Percentiles rank a stretch among this genome's conserved stretches.
Evolutionary conservation across 2,329 filamentous ascomycete species (phyloP).

Genomic region (Coniochaeta sp.): DNA sequence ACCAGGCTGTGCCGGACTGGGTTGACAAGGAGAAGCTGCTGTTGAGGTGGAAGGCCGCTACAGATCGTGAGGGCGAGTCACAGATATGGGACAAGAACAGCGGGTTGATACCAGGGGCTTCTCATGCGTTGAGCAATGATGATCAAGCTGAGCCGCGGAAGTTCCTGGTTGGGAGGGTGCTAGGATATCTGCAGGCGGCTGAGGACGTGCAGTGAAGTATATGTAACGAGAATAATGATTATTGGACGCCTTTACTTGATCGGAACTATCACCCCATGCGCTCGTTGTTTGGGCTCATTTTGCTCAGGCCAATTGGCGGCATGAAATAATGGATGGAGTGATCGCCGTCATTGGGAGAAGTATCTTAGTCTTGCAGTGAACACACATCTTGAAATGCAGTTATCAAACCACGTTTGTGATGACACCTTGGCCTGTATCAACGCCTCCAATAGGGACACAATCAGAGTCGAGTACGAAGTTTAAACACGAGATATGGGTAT

Average conservation of each 20-base stretch:
- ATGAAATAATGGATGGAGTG: too few species aligned
- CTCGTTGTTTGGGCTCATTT: too few species aligned
- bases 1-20: conserved; percentile 33
- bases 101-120: conserved; percentile 36
- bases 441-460: too few species aligned
- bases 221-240: not conserved
- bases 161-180: conserved; percentile 9
- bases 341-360: too few species aligned
- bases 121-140: conserved; percentile 38
- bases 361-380: too few species aligned
- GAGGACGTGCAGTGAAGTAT: not conserved
- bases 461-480: too few species aligned
- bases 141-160: conserved; percentile 32
- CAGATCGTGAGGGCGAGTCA: conserved; percentile 22
- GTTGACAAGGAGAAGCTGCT: conserved; percentile 35
- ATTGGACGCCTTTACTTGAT: not conserved
- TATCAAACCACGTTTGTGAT: too few species aligned
- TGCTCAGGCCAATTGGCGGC: too few species aligned
- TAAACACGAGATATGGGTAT: too few species aligned
- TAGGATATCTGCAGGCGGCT: conserved; percentile 8
- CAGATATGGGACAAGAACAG: conserved; percentile 40
- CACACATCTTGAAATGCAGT: too few species aligned
- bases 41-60: conserved; percentile 30
- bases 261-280: not conserved
- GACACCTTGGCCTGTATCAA: too few species aligned